Conservation (phyloP, 805 yeast species). For the Candida easanensis region DNA sequence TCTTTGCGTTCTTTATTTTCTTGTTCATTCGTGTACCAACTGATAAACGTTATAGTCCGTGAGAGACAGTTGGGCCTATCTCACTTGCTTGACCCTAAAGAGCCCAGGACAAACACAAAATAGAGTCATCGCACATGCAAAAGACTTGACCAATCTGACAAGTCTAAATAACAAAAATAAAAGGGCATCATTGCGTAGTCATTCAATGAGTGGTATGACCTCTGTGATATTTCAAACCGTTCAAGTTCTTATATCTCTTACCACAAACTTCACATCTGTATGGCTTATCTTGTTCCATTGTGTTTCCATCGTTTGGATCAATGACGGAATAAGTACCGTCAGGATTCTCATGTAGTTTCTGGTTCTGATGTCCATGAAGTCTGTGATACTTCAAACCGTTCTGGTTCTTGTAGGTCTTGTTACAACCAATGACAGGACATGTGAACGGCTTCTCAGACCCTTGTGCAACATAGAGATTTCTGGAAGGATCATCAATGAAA, state of each 20-base stretch:
- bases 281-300: slow-evolving; percentile 96
- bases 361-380: slow-evolving; percentile 95
- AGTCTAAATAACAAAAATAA: not conserved
- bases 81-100: too few relatives aligned
- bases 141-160: not conserved
- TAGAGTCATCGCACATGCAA: too few relatives aligned
- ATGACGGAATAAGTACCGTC: slow-evolving; percentile 92
- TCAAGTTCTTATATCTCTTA: slow-evolving; percentile 90
- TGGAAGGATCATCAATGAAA: slow-evolving; percentile 95
- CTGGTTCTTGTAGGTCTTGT: slow-evolving; percentile 95
- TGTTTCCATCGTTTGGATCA: slow-evolving; percentile 94
- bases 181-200: not conserved
- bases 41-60: too few relatives aligned
- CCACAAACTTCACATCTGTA: slow-evolving; percentile 98
- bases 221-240: slow-evolving; percentile 94
- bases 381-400: slow-evolving; percentile 96
- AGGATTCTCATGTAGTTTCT: slow-evolving; percentile 81
- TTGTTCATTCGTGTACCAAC: too few relatives aligned
- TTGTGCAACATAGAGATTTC: slow-evolving; percentile 90
- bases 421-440: slow-evolving; percentile 98
- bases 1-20: too few relatives aligned
- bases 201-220: slow-evolving; percentile 92
- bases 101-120: too few relatives aligned
- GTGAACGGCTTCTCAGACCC: slow-evolving; percentile 93
- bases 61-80: too few relatives aligned